Base-by-base conservation (phyloP, 148 eudicot genomes). In the Amaranthus hypochondriacus region DNA sequence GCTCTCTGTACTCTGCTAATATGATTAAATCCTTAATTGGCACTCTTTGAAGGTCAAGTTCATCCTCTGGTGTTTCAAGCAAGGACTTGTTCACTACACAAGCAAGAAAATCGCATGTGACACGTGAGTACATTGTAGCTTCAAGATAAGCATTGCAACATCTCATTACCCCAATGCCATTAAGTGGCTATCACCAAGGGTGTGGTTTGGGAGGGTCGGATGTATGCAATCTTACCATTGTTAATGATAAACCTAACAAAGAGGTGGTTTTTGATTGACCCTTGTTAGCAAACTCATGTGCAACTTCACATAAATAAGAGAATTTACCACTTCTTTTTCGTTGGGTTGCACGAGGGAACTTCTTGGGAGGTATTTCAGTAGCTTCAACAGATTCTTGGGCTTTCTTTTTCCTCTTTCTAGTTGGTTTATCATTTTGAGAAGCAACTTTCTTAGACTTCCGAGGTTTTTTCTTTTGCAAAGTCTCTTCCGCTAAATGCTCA, bases 1-100 rank as follows among this genome's bases (percentile, higher is more conserved):
- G 85, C 76, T 91, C 97, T 77, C 68, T 83, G 77, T 89, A 61
- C 71, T 93, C 98, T 69, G 85, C 94, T 14, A 86, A 83, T 62
- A 86, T 56, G 71, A 93, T 84, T 76, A 93, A 49, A 73, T 91
- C 97, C 85, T 78, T 88, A 44, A 93, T 69, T 57, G 84, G 83
- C 75, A 91, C 77, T 51, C 75, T 84, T 39, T 62, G 81, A 65
- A 70, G 44, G 70, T 89, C 94, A 79, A 93, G 76, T 78, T 86
- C 95, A 64, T 91, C 91, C 85, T 89, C 92, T 3, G 95, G 91
- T 48, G 83, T 85, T 79, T 89, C 89, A 66, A 91, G 90, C 87
- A 89, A 82, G 53, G 73, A 60, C 81, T 85, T 86, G 88, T 89
- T 82, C 80, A 89, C 98, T 90, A 57, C 21, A 68, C 68, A 72